These are phyloP conservation scores for Psilocybe cubensis DNA, from an alignment of 768 basidiomycete genomes.

Conservation along the genomic window DNA sequence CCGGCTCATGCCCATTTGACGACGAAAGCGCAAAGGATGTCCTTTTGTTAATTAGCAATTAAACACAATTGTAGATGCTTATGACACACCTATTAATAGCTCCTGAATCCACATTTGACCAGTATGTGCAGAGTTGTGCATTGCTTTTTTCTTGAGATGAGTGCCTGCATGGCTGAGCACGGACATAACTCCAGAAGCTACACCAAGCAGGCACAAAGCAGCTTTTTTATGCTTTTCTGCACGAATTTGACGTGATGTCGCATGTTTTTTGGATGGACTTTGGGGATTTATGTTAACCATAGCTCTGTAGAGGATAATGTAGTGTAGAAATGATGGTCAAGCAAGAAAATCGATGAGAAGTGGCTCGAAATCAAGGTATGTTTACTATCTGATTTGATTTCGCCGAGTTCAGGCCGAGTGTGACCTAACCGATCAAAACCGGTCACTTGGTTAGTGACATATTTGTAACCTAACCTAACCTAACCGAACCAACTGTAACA, in stretches of 20 bases:
- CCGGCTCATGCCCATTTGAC: conserved; percentile 29
- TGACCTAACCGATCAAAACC: too few species aligned
- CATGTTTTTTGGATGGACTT: too few species aligned
- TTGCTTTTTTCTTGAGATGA: conserved; percentile 9
- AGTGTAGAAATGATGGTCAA: too few species aligned
- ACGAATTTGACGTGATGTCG: background rate
- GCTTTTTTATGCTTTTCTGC: conserved; percentile 12
- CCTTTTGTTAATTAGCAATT: background rate
- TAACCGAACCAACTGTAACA: too few species aligned
- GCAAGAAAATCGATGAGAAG: too few species aligned
- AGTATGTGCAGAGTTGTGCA: conserved; percentile 27
- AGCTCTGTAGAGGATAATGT: too few species aligned
- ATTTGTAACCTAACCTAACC: too few species aligned
- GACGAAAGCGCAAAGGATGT: conserved; percentile 23
- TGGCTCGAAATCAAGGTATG: too few species aligned
- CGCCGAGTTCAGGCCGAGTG: too few species aligned
- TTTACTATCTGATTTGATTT: too few species aligned
- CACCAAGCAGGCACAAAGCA: background rate
- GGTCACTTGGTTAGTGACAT: too few species aligned
- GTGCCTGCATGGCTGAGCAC: conserved; percentile 15
- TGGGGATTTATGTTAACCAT: too few species aligned
- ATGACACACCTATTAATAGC: conserved; percentile 13
- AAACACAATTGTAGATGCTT: background rate
- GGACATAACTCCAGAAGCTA: conserved; percentile 8
- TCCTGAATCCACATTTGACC: conserved; percentile 28